These are phyloP conservation scores for Pythium periplocum DNA, from an alignment of 352 stramenopile genomes.

Conservation along the genomic window DNA sequence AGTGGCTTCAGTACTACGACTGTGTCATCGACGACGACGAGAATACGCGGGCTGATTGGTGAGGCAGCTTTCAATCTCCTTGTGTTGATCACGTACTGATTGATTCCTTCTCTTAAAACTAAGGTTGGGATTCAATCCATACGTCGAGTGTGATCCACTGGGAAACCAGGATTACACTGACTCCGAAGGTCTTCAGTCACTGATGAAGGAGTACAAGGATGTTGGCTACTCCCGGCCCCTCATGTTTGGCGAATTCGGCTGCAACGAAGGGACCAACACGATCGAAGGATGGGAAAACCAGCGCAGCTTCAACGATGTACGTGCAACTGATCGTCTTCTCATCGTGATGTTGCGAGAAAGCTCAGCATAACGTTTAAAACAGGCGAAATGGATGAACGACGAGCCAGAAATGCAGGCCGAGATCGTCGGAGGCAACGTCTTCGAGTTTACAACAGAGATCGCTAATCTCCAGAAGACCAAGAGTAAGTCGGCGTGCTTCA, in stretches of 20 bases:
- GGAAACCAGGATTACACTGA: constrained; percentile 39
- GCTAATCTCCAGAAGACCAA: constrained; percentile 44
- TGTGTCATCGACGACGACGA: constrained; percentile 29
- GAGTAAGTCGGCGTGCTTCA: constrained; percentile 14
- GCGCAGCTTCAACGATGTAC: constrained; percentile 59
- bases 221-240: constrained; percentile 43
- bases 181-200: constrained; percentile 37
- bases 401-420: constrained; percentile 64
- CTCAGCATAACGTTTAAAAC: neutral
- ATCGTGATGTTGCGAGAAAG: neutral
- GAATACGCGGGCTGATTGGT: no score
- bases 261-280: constrained; percentile 55
- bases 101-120: no score
- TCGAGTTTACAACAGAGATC: constrained; percentile 76
- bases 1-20: constrained; percentile 77
- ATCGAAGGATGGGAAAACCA: constrained; percentile 58
- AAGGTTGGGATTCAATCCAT: constrained; percentile 42
- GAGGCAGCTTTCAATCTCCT: no score
- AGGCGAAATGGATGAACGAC: constrained; percentile 86
- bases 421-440: constrained; percentile 74
- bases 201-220: constrained; percentile 54
- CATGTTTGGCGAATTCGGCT: constrained; percentile 71
- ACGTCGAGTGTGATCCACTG: constrained; percentile 50
- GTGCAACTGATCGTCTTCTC: neutral
- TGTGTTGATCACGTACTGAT: no score